Evolutionary conservation across 495 filamentous ascomycete species (phyloP).

Genomic region (Aspergillus bridgeri): DNA sequence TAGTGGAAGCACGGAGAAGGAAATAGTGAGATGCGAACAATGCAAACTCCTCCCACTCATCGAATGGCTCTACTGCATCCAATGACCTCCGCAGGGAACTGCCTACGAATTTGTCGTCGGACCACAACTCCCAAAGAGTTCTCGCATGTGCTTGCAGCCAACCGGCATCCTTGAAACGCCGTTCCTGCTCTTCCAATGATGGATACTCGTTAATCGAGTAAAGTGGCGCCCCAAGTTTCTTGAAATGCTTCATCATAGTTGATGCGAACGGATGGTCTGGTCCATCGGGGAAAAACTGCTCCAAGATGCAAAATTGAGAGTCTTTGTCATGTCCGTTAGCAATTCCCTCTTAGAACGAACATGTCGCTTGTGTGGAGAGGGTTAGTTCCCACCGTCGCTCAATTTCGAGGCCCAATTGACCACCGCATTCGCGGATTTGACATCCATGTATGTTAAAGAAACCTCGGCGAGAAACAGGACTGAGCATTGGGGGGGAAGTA

Average conservation of each 20-base stretch:
- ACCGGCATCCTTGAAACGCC: constrained; percentile 61
- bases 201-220: constrained; percentile 71
- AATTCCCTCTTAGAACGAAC: not conserved
- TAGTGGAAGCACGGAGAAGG: constrained; percentile 59
- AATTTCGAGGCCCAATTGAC: constrained; percentile 66
- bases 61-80: constrained; percentile 75
- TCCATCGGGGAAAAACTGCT: constrained; percentile 81
- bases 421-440: constrained; percentile 65
- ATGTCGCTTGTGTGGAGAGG: not conserved
- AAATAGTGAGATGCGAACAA: constrained; percentile 86
- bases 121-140: constrained; percentile 80
- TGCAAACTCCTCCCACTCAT: constrained; percentile 95
- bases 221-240: constrained; percentile 73
- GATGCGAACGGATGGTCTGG: constrained; percentile 75
- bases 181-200: constrained; percentile 55
- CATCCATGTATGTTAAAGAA: constrained; percentile 87
- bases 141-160: constrained; percentile 60
- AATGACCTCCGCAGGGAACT: constrained; percentile 51
- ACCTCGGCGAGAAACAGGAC: constrained; percentile 86
- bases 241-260: constrained; percentile 84
- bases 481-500: constrained; percentile 52
- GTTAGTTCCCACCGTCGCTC: constrained; percentile 51
- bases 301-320: constrained; percentile 76
- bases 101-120: constrained; percentile 56
- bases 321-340: constrained; percentile 19